Percentiles rank a stretch among this genome's conserved stretches.
Conservation (phyloP, 2,329 filamentous ascomycete genomes). For the Colletotrichum orchidophilum region DNA sequence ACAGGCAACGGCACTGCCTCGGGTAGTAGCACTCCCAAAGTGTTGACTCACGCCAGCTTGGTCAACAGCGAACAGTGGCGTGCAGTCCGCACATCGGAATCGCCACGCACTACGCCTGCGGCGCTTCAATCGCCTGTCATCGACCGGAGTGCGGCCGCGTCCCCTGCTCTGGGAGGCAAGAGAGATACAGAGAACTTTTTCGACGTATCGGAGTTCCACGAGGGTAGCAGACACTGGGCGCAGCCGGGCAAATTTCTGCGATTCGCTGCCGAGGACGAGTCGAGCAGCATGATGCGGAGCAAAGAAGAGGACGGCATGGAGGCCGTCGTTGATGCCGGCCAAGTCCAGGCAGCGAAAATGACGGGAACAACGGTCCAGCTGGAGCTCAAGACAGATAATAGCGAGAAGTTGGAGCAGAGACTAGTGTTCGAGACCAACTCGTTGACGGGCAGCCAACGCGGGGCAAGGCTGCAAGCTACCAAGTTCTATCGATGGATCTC, state of each 20-base stretch:
- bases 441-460: constrained; percentile 17
- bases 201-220: constrained; percentile 20
- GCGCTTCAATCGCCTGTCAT: background rate
- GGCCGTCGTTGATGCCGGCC: constrained; percentile 13
- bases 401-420: constrained; percentile 13
- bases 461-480: constrained; percentile 13
- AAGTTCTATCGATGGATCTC: constrained; percentile 32
- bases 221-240: constrained; percentile 24
- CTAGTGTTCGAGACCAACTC: constrained; percentile 13
- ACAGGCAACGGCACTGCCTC: constrained; percentile 1
- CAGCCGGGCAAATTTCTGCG: constrained; percentile 2
- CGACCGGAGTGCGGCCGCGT: constrained; percentile 19
- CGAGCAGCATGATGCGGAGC: constrained; percentile 4
- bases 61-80: constrained; percentile 25
- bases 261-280: constrained; percentile 20
- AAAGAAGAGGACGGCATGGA: constrained; percentile 13
- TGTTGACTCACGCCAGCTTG: constrained; percentile 1
- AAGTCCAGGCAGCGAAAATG: constrained; percentile 21
- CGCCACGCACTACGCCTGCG: constrained; percentile 7
- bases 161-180: constrained; percentile 4
- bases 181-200: background rate
- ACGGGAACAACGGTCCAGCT: constrained; percentile 8
- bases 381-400: constrained; percentile 11
- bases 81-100: constrained; percentile 26
- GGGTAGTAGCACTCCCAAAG: constrained; percentile 13